A percentile compares a stretch with the other conserved stretches of the same genome.
phyloP scores from a whole-genome alignment of 345 rosid species.

The Pelargonium nanum region DNA sequence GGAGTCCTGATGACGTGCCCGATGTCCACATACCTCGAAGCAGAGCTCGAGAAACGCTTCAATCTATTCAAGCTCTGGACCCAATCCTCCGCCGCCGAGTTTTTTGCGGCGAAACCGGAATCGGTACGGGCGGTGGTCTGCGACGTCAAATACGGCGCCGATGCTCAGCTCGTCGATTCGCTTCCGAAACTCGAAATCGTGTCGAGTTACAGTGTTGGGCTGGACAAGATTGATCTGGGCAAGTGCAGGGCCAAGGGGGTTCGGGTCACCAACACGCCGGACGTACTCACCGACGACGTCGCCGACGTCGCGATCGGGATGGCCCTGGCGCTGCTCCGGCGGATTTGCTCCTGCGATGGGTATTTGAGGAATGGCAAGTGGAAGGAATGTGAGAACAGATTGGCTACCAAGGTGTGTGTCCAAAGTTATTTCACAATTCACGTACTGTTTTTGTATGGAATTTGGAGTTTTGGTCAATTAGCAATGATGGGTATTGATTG shows the following conservation, averaged over 20 bases:
- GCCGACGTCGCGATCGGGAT: constrained; percentile 53
- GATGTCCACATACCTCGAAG: constrained; percentile 39
- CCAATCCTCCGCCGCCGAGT: constrained; percentile 14
- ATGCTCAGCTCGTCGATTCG: constrained; percentile 36
- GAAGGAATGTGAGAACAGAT: constrained; percentile 26
- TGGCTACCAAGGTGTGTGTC: constrained; percentile 38
- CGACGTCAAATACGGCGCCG: constrained; percentile 32
- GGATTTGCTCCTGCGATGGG: constrained; percentile 34
- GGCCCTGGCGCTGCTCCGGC: constrained; percentile 41
- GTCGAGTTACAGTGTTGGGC: constrained; percentile 47
- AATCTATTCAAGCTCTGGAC: constrained; percentile 37
- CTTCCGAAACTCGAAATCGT: constrained; percentile 52
- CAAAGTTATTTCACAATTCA: not conserved
- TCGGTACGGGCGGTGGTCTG: constrained; percentile 40
- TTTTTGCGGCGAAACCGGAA: constrained; percentile 20
- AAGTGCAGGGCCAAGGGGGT: constrained; percentile 49
- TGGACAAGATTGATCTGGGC: constrained; percentile 46
- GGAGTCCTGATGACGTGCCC: constrained; percentile 49
- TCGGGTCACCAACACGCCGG: constrained; percentile 52
- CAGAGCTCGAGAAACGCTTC: constrained; percentile 37
- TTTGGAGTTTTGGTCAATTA: too few species aligned
- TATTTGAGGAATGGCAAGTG: constrained; percentile 43
- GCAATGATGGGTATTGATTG: too few species aligned
- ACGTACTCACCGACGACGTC: constrained; percentile 58
- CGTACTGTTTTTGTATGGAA: too few species aligned